phyloP scores from a whole-genome alignment of 805 yeast genomes.

The Myxozyma geophila region DNA sequence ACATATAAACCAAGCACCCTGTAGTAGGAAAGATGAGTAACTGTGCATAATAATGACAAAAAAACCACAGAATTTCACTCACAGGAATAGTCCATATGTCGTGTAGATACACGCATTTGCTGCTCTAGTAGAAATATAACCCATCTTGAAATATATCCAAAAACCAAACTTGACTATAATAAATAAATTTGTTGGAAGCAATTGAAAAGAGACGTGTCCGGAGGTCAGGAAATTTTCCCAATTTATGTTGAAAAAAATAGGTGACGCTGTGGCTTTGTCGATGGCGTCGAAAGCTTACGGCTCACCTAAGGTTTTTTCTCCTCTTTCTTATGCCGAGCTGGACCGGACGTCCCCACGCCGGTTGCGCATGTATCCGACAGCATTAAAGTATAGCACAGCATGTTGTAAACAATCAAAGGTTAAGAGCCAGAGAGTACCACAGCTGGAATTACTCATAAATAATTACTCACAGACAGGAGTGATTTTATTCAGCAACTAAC shows the following conservation, averaged over 20 bases:
- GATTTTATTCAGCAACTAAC: too few relatives aligned
- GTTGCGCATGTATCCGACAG: conserved; percentile 6
- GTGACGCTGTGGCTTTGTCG: not conserved
- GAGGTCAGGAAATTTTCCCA: too few relatives aligned
- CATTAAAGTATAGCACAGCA: not conserved
- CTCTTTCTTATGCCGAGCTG: not conserved
- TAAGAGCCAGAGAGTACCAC: too few relatives aligned
- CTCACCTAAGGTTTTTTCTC: too few relatives aligned
- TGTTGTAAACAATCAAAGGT: not conserved
- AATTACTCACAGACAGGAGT: too few relatives aligned
- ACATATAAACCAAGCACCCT: conserved; percentile 56
- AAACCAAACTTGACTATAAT: not conserved
- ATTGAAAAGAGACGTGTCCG: not conserved
- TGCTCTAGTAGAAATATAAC: conserved; percentile 52
- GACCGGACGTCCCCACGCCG: conserved; percentile 15
- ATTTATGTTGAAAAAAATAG: not conserved
- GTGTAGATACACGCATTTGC: conserved; percentile 68
- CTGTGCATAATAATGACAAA: not conserved
- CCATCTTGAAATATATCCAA: not conserved
- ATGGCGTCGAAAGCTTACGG: not conserved
- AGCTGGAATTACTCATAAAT: too few relatives aligned
- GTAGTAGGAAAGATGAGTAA: not conserved
- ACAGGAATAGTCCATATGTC: conserved; percentile 60
- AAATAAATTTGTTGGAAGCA: not conserved
- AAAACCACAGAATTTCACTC: conserved; percentile 13